A percentile compares a stretch with the other conserved stretches of the same genome.
Conservation (phyloP, 140 eudicot species). For the Flaveria floridana region DNA sequence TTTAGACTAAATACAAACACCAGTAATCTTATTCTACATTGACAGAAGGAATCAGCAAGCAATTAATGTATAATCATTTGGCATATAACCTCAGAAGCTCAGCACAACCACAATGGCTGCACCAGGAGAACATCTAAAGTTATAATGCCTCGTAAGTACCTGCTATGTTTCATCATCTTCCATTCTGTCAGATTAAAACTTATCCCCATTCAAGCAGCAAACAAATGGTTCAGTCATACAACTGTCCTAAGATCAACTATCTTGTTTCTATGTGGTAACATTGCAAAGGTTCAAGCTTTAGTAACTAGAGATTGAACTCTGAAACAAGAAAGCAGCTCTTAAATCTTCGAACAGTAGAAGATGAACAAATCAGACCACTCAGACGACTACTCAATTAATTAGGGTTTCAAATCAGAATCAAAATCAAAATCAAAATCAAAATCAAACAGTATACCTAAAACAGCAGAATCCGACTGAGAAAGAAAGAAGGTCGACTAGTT, state of each 20-base stretch:
- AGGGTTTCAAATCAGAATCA: no score
- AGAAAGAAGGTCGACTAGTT: no score
- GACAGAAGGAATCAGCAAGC: conserved; percentile 39
- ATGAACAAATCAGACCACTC: neutral
- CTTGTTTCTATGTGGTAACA: neutral
- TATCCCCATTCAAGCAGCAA: neutral
- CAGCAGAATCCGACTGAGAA: no score
- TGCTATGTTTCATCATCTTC: conserved; percentile 44
- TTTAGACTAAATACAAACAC: no score
- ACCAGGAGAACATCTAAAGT: conserved; percentile 32
- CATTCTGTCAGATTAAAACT: conserved; percentile 19
- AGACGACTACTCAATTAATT: no score
- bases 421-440: no score
- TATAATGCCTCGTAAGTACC: conserved; percentile 37
- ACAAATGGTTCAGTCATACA: neutral
- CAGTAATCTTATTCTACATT: neutral
- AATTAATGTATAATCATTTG: conserved; percentile 29
- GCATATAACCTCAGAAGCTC: conserved; percentile 25
- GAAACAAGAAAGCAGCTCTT: neutral
- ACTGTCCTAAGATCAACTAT: neutral
- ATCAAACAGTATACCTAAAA: no score
- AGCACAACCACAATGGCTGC: conserved; percentile 35
- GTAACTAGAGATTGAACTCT: neutral
- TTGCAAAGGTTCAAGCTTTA: neutral
- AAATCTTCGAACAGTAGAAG: neutral